phyloP scores from a whole-genome alignment of 1,139 yeast genomes.

The Candida albicans region DNA sequence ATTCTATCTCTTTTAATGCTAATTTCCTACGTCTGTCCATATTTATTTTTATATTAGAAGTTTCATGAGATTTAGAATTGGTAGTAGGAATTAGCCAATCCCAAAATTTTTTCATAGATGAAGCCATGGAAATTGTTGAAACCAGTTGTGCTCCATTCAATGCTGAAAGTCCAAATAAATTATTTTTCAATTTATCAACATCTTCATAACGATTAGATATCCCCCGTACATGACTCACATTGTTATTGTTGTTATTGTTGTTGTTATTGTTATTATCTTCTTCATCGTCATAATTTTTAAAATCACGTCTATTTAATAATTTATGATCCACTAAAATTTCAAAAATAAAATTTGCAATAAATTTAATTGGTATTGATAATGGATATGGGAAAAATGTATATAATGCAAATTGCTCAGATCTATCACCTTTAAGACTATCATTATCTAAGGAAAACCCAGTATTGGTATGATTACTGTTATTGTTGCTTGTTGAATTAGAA shows the following conservation, averaged over 20 bases:
- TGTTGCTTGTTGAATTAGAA: slow-evolving; percentile 5
- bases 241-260: slow-evolving; percentile 2
- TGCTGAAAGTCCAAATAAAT: slow-evolving; percentile 42
- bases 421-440: slow-evolving; percentile 32
- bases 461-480: slow-evolving; percentile 5
- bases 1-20: slow-evolving; percentile 44
- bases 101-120: slow-evolving; percentile 26
- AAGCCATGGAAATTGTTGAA: slow-evolving; percentile 28
- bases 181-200: slow-evolving; percentile 32
- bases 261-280: slow-evolving; percentile 16
- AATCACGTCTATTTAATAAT: slow-evolving; percentile 30
- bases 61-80: slow-evolving; percentile 13
- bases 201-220: slow-evolving; percentile 24
- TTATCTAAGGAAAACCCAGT: slow-evolving; percentile 25
- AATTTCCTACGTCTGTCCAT: slow-evolving; percentile 45
- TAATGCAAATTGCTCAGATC: slow-evolving; percentile 43
- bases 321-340: slow-evolving; percentile 21
- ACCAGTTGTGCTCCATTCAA: slow-evolving; percentile 41
- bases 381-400: slow-evolving; percentile 48
- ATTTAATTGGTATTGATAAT: slow-evolving; percentile 28
- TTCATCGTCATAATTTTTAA: slow-evolving; percentile 19
- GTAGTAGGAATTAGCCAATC: slow-evolving; percentile 23
- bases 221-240: too few relatives aligned
- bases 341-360: slow-evolving; percentile 21
- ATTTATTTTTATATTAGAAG: slow-evolving; percentile 20